Base-by-base conservation (phyloP, 1,284 basidiomycete genomes). In the Pyrrhoderma lamaoense region DNA sequence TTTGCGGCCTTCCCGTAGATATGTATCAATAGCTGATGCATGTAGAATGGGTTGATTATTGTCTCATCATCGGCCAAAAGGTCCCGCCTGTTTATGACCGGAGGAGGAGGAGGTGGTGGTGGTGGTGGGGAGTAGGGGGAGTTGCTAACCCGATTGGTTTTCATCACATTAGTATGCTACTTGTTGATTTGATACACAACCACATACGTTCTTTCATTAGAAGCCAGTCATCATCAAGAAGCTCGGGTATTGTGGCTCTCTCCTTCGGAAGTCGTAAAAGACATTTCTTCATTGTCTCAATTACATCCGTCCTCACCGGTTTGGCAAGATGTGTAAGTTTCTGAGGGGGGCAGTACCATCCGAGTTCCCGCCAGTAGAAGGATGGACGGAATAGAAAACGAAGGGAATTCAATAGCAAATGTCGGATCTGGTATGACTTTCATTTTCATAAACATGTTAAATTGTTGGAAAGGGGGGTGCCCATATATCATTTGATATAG, bases 401-500 rank as follows among this genome's bases (percentile, higher is more conserved):
- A 82, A 77, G 88, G 85, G 63, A 83, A 95, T 8, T 85, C 79
- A 57, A 95, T 93, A 25, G 72, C 66, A 59, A 90, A 74, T 3
- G 71, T 68, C 5, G 74, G 69, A 65, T 93, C 86, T 3, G 89
- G 86, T 56, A 95, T 95, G 5, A 85, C 85, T 58, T 85, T 85
- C 80, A 94, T 86, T 70, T 93, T 94, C 59, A 89, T 86, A 51
- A 85, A 84, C 35, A 92, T 78, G 0, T 79, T 76, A 19, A 95
- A 76, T 57, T 87, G 81, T 39, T 92, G 85, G 72, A 99, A 99
- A 1, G 96, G 95, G 0, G 93, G 89, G 18, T 82, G 80, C 8
- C 93, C 93, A 64, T 97, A 99, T 11, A 98, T 80, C 93, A 99
- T 98, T 66, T 87, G 95, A 69, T 98, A 98, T 22, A 99, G 75